These are phyloP conservation scores for Potentilla sterilis DNA, from an alignment of 306 rosid genomes.

Conservation along the genomic window DNA sequence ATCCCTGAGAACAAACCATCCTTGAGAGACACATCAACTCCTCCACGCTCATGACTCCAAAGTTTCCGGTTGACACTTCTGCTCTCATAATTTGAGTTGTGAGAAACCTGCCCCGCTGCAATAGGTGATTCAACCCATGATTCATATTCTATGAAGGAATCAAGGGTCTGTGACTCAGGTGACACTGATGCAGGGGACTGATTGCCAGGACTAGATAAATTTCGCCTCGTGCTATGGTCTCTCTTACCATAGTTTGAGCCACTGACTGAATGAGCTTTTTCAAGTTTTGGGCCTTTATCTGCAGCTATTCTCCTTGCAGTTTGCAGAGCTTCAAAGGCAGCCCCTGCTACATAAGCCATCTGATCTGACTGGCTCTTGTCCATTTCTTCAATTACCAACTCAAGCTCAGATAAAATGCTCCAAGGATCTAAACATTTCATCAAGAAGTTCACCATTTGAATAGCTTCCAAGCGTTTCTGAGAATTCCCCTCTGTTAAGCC, in stretches of 20 bases:
- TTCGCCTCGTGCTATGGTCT: constrained; percentile 39
- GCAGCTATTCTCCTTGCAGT: constrained; percentile 55
- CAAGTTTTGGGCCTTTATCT: constrained; percentile 47
- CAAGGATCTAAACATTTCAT: constrained; percentile 75
- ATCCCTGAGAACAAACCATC: constrained; percentile 65
- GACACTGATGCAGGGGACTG: constrained; percentile 55
- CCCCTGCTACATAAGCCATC: constrained; percentile 77
- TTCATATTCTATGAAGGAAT: constrained; percentile 60
- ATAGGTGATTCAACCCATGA: constrained; percentile 60
- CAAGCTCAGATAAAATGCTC: constrained; percentile 72
- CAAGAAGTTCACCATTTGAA: constrained; percentile 80
- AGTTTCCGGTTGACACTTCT: constrained; percentile 70
- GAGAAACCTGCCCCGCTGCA: constrained; percentile 41
- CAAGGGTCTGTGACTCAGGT: constrained; percentile 61
- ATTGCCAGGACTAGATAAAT: constrained; percentile 40
- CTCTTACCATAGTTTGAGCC: constrained; percentile 64
- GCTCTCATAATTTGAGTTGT: constrained; percentile 28
- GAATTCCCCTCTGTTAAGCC: constrained; percentile 66
- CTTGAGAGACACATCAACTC: constrained; percentile 76
- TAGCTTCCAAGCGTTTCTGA: constrained; percentile 65
- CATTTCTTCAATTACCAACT: constrained; percentile 70
- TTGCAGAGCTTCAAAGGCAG: constrained; percentile 88
- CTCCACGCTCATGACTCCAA: constrained; percentile 68
- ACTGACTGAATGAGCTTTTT: constrained; percentile 47
- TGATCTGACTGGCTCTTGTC: constrained; percentile 69